Conservation (phyloP, 1,284 basidiomycete genomes). For the Blastosporella zonata region DNA sequence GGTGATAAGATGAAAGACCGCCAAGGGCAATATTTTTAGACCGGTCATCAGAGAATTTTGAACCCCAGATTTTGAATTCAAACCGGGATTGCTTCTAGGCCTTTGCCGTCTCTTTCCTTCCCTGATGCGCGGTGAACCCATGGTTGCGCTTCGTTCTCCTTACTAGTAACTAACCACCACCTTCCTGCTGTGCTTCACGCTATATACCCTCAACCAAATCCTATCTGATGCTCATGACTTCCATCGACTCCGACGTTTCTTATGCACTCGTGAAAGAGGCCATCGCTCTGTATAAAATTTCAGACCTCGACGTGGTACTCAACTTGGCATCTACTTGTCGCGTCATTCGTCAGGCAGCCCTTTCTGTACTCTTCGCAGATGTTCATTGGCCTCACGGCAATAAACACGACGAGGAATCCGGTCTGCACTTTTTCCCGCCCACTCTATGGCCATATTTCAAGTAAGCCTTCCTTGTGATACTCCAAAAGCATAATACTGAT, state of each 20-base stretch:
- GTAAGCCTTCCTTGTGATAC: slow-evolving; percentile 12
- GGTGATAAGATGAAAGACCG: slow-evolving; percentile 16
- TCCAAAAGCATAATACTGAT: not conserved
- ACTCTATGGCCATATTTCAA: slow-evolving; percentile 33
- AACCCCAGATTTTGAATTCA: slow-evolving; percentile 24
- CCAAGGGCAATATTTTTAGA: slow-evolving; percentile 18
- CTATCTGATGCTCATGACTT: slow-evolving; percentile 13
- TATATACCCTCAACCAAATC: not conserved
- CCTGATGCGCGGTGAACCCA: slow-evolving; percentile 15
- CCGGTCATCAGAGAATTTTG: slow-evolving; percentile 21
- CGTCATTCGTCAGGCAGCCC: slow-evolving; percentile 24
- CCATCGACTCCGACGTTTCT: slow-evolving; percentile 21
- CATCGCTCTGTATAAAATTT: slow-evolving; percentile 10
- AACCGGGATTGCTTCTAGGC: slow-evolving; percentile 19
- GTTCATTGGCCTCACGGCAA: slow-evolving; percentile 36
- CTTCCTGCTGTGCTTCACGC: not conserved
- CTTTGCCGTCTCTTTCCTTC: slow-evolving; percentile 16
- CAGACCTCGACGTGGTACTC: slow-evolving; percentile 18
- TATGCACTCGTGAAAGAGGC: slow-evolving; percentile 23
- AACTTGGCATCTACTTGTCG: slow-evolving; percentile 23
- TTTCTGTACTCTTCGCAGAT: slow-evolving; percentile 32
- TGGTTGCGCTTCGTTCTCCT: slow-evolving; percentile 11
- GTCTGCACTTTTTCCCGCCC: slow-evolving; percentile 35
- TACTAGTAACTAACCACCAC: slow-evolving; percentile 9
- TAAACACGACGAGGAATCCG: slow-evolving; percentile 30